Percentiles rank a stretch among this genome's conserved stretches.
These are phyloP conservation scores for Pelomyxa schiedti DNA, from an alignment of 78 protist genomes.

Conservation along the genomic window DNA sequence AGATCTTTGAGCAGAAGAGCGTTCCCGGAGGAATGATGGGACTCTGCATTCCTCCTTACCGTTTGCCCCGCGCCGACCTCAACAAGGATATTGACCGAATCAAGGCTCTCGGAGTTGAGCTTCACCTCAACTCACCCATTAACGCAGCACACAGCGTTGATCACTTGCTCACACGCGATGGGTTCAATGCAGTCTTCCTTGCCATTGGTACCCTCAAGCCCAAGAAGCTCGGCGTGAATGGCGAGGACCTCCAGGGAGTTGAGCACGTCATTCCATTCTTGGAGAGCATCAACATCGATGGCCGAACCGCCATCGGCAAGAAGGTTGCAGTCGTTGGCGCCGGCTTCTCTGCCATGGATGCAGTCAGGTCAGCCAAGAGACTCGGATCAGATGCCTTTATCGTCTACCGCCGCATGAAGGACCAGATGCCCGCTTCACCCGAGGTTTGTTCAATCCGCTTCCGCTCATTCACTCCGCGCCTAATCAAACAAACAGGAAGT, in stretches of 20 bases:
- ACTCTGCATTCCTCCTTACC: constrained; percentile 77
- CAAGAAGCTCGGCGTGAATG: constrained; percentile 53
- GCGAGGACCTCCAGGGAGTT: constrained; percentile 54
- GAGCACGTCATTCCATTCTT: constrained; percentile 69
- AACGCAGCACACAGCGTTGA: neutral
- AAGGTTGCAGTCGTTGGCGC: constrained; percentile 72
- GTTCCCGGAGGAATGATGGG: constrained; percentile 67
- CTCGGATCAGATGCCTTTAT: constrained; percentile 19
- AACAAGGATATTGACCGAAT: constrained; percentile 15
- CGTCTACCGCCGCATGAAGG: neutral
- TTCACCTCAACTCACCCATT: neutral
- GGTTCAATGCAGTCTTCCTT: constrained; percentile 30
- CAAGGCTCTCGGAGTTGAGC: neutral
- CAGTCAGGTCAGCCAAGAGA: constrained; percentile 56
- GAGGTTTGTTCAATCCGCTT: too few species aligned
- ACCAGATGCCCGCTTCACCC: neutral
- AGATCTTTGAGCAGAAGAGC: constrained; percentile 63
- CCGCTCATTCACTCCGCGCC: too few species aligned
- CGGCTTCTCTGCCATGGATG: constrained; percentile 82
- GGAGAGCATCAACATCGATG: constrained; percentile 3
- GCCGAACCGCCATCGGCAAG: constrained; percentile 55
- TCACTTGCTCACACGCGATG: neutral
- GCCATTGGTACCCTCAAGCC: constrained; percentile 61
- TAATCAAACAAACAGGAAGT: neutral
- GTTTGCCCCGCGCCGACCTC: constrained; percentile 45